These are phyloP conservation scores for Dictyophora rubrovolvata DNA, from an alignment of 768 basidiomycete genomes.

Conservation along the genomic window DNA sequence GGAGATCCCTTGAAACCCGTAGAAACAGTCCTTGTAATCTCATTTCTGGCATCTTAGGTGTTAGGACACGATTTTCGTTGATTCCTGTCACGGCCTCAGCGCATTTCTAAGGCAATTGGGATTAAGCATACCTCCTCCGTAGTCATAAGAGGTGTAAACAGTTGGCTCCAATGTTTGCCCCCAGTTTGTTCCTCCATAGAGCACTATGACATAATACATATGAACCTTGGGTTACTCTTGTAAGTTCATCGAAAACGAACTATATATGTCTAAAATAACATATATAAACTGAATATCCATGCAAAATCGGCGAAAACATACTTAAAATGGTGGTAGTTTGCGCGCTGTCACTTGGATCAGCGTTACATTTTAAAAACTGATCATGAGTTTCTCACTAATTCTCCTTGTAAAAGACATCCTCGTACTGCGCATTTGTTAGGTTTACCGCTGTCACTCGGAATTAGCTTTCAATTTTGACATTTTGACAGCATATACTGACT, in stretches of 20 bases:
- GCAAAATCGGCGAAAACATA: slow-evolving; percentile 16
- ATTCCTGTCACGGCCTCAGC: slow-evolving; percentile 24
- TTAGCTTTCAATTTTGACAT: background rate
- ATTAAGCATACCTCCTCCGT: slow-evolving; percentile 34
- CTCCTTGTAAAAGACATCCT: slow-evolving; percentile 44
- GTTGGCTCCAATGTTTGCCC: slow-evolving; percentile 48
- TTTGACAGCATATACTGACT: slow-evolving; percentile 23
- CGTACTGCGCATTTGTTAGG: slow-evolving; percentile 34
- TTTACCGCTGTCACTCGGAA: slow-evolving; percentile 22
- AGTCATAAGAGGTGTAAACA: slow-evolving; percentile 53
- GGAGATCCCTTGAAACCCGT: slow-evolving; percentile 39
- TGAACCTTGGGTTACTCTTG: background rate
- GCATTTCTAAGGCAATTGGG: background rate
- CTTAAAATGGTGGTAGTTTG: slow-evolving; percentile 45
- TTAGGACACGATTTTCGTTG: slow-evolving; percentile 40
- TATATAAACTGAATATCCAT: slow-evolving; percentile 6
- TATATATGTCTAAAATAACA: slow-evolving; percentile 34
- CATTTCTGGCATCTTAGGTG: slow-evolving; percentile 44
- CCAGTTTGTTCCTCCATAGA: slow-evolving; percentile 58
- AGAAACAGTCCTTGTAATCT: slow-evolving; percentile 45
- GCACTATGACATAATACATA: slow-evolving; percentile 28
- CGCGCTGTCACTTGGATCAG: slow-evolving; percentile 18
- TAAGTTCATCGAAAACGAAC: slow-evolving; percentile 19
- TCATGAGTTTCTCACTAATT: slow-evolving; percentile 28
- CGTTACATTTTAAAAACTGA: background rate